Evolutionary conservation across 805 yeast species (phyloP).

Genomic region (Ogataea allantospora): DNA sequence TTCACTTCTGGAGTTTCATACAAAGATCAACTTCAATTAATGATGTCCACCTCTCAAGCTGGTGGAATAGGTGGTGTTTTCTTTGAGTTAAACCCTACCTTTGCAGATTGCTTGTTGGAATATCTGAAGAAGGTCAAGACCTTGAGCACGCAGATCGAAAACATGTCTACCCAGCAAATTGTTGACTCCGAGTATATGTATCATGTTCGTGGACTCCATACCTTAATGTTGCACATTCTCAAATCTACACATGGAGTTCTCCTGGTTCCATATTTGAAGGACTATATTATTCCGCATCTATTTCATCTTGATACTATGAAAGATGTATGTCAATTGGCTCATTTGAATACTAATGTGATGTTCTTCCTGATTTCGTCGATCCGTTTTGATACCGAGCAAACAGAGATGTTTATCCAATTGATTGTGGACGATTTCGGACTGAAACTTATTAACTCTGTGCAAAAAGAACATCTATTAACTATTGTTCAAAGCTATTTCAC

Average conservation of each 20-base stretch:
- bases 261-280: conserved; percentile 49
- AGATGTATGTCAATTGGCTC: conserved; percentile 76
- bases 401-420: conserved; percentile 43
- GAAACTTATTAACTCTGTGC: conserved; percentile 51
- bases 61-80: conserved; percentile 36
- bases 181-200: conserved; percentile 60
- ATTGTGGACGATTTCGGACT: conserved; percentile 40
- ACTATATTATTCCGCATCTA: conserved; percentile 65
- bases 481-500: conserved; percentile 71
- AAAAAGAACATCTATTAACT: conserved; percentile 61
- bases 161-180: conserved; percentile 52
- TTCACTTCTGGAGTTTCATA: conserved; percentile 18
- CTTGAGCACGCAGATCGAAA: conserved; percentile 32
- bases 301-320: conserved; percentile 62
- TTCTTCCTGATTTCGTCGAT: conserved; percentile 47
- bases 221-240: conserved; percentile 55
- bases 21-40: conserved; percentile 35
- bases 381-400: conserved; percentile 42
- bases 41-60: conserved; percentile 38
- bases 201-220: conserved; percentile 60
- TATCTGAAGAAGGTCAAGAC: conserved; percentile 44
- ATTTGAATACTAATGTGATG: conserved; percentile 50
- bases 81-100: conserved; percentile 30
- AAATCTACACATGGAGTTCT: conserved; percentile 53
- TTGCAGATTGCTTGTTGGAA: conserved; percentile 38